phyloP scores from a whole-genome alignment of 208 protist species.

The Strigomonas galati region DNA sequence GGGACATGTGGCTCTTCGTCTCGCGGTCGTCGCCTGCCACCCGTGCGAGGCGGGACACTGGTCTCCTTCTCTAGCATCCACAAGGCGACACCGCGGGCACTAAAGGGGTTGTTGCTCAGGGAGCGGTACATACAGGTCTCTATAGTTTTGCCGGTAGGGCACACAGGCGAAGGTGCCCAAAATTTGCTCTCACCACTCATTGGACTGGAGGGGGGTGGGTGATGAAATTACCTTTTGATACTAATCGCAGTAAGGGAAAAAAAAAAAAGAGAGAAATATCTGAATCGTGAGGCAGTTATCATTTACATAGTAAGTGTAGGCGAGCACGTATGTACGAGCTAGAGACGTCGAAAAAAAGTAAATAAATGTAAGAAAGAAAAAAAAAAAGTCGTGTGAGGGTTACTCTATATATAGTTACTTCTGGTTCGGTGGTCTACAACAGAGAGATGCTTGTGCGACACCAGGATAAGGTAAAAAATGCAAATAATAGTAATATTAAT shows the following conservation, averaged over 20 bases:
- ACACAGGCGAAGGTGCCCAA: not conserved
- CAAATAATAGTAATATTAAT: too few species aligned
- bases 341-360: too few species aligned
- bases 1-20: not conserved
- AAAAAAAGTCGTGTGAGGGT: not conserved
- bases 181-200: not conserved
- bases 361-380: constrained; percentile 2
- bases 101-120: constrained; percentile 3
- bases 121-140: not conserved
- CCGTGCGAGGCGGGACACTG: too few species aligned
- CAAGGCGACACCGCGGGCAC: not conserved
- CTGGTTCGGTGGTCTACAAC: too few species aligned
- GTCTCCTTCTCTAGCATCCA: not conserved
- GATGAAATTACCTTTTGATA: too few species aligned
- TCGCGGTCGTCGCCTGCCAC: not conserved
- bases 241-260: too few species aligned
- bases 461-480: too few species aligned
- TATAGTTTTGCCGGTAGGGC: not conserved
- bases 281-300: too few species aligned
- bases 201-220: not conserved
- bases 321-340: too few species aligned
- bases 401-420: constrained; percentile 8
- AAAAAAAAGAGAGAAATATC: too few species aligned
- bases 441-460: too few species aligned
- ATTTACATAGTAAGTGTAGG: too few species aligned